Conservation (phyloP, 495 filamentous ascomycete species). For the Tuber umbilicatum region DNA sequence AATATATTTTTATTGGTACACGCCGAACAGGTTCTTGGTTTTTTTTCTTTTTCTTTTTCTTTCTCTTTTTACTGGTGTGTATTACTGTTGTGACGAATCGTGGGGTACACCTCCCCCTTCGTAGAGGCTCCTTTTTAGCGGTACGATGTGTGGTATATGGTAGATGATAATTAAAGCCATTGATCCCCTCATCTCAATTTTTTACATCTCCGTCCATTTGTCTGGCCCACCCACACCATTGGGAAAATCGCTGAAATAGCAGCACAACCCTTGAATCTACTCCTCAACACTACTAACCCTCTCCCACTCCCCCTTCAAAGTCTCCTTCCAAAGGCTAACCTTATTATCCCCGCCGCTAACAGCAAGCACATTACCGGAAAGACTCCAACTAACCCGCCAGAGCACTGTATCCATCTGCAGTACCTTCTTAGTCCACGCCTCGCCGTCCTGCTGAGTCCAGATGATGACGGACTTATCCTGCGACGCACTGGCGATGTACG, state of each 20-base stretch:
- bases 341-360: conserved; percentile 94
- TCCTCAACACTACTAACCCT: conserved; percentile 94
- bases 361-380: conserved; percentile 94
- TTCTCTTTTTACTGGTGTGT: neutral
- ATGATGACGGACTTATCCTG: conserved; percentile 96
- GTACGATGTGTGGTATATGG: neutral
- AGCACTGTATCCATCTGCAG: conserved; percentile 80
- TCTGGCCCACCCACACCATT: neutral
- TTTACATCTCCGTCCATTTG: neutral
- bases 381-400: conserved; percentile 96
- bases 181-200: neutral
- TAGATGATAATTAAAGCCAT: neutral
- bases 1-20: too few relatives aligned
- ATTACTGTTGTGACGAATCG: neutral
- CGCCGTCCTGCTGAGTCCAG: conserved; percentile 60
- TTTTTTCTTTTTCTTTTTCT: neutral
- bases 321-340: conserved; percentile 84
- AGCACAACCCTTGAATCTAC: conserved; percentile 44
- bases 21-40: neutral
- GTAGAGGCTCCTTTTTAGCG: neutral
- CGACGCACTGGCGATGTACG: conserved; percentile 88
- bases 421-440: conserved; percentile 69
- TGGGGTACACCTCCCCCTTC: neutral
- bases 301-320: conserved; percentile 77
- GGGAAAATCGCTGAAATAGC: neutral